Conservation (phyloP, 1,284 basidiomycete species). For the Malassezia japonica region DNA sequence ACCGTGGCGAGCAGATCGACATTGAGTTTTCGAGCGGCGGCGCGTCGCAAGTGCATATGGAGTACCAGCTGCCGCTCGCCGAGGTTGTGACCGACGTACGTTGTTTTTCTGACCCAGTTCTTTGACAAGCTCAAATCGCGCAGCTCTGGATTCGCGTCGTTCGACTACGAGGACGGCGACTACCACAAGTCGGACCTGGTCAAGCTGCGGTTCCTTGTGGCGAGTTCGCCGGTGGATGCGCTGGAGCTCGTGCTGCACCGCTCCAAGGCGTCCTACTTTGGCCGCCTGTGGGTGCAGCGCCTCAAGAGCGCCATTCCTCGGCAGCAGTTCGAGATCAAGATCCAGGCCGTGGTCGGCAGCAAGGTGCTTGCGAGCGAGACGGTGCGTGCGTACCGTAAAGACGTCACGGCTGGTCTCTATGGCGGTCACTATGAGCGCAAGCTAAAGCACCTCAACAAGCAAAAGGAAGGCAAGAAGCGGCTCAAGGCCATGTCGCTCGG, state of each 20-base stretch:
- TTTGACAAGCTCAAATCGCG: conserved; percentile 47
- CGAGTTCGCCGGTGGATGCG: conserved; percentile 38
- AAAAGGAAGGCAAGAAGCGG: conserved; percentile 45
- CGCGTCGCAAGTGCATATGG: conserved; percentile 28
- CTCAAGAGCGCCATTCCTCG: conserved; percentile 57
- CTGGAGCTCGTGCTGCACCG: conserved; percentile 41
- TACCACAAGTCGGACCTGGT: conserved; percentile 37
- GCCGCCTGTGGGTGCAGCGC: conserved; percentile 33
- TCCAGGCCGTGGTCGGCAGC: conserved; percentile 59
- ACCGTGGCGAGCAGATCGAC: conserved; percentile 42
- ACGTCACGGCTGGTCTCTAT: conserved; percentile 88
- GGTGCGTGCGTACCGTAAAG: conserved; percentile 52
- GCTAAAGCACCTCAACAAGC: conserved; percentile 39
- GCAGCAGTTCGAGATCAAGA: conserved; percentile 76
- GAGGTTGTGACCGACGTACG: conserved; percentile 42
- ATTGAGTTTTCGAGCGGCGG: conserved; percentile 16
- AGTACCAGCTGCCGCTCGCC: conserved; percentile 37
- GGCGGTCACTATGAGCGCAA: conserved; percentile 57
- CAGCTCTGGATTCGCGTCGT: conserved; percentile 42
- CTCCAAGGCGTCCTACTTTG: conserved; percentile 29
- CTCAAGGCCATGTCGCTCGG: conserved; percentile 39
- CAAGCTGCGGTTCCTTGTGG: conserved; percentile 34
- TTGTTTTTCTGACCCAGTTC: conserved; percentile 21
- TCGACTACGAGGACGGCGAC: conserved; percentile 39
- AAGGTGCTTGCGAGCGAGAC: conserved; percentile 82